Conservation (phyloP, 768 basidiomycete genomes). For the Russula olivacea region DNA sequence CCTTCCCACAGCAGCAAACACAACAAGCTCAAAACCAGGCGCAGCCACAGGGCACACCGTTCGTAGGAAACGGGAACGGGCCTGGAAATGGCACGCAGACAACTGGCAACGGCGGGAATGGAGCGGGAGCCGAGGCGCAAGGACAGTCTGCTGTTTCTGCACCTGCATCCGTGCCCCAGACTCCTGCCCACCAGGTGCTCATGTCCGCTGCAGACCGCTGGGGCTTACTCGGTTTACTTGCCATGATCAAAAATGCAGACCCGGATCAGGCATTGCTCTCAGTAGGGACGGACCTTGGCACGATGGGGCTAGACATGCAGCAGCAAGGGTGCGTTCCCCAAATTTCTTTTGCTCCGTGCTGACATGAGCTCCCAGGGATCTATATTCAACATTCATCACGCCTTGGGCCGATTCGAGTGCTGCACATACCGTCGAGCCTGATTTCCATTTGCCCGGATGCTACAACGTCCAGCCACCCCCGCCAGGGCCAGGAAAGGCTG, state of each 20-base stretch:
- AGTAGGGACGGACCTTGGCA: constrained; percentile 83
- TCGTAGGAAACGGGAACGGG: constrained; percentile 24
- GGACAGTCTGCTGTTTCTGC: constrained; percentile 13
- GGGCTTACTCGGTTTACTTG: constrained; percentile 57
- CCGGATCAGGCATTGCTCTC: constrained; percentile 71
- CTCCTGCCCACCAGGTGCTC: constrained; percentile 27
- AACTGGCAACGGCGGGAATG: constrained; percentile 26
- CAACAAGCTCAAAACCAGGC: constrained; percentile 29
- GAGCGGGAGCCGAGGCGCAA: constrained; percentile 18
- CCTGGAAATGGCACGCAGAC: constrained; percentile 12
- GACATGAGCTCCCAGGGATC: constrained; percentile 42
- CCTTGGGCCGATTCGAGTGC: constrained; percentile 89
- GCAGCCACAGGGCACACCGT: constrained; percentile 14
- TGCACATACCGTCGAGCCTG: constrained; percentile 78
- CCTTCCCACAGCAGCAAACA: constrained; percentile 35
- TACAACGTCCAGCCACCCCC: constrained; percentile 86
- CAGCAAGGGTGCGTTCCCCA: constrained; percentile 60
- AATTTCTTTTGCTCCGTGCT: not conserved
- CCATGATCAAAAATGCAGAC: constrained; percentile 79
- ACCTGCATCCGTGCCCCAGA: constrained; percentile 35
- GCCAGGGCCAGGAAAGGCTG: constrained; percentile 70
- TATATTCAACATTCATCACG: constrained; percentile 88
- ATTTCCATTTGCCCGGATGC: constrained; percentile 81
- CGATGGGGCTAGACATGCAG: constrained; percentile 83
- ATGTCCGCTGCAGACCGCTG: constrained; percentile 27